Evolutionary conservation across 2,329 filamentous ascomycete species (phyloP), one percentile per base, ranked within the genome.

Genomic region (Passalora sequoiae): DNA sequence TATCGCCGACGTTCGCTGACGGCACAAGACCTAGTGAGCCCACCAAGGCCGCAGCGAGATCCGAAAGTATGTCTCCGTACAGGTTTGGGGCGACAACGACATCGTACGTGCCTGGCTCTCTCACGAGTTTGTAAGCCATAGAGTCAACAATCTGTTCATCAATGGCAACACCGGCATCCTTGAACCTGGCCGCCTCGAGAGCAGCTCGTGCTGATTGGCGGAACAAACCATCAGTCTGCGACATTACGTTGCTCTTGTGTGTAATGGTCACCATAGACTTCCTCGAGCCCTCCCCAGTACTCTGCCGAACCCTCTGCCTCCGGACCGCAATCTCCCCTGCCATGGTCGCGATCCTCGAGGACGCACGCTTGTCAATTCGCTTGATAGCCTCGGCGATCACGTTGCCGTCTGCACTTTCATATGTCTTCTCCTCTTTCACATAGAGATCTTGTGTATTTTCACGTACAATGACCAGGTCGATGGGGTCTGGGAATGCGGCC

Each of bases 101-200:
- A 66, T 98, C 92, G 80, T 97, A 98, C 62, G 84, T 84, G 61
- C 84, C 78, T 31, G 92, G 92, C 70, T 97, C 88, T 50, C 91
- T 87, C 81, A 97, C 97, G 44, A 98, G 84, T 76, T 97, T 97
- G 80, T 97, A 97, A 46, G 97, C 89, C 92, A 98, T 98, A 50
- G 84, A 91, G 71, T 98, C 92, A 51, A 98, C 91, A 58, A 98
- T 98, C 73, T 98, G 92, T 76, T 97, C 92, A 69, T 97, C 92
- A 20, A 63, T 59, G 8, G 47, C 48, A 42, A 96, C 75, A 30
- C 71, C 70, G 41, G 94, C 72, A 38, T 67, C 69, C 48, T 69
- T 68, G 72, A 86, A 96, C 54, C 72, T 75, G 9, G 76, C 56
- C 39, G 75, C 74, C 20, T 80, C 75, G 6, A 97, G 81, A 3